Evolutionary conservation across 768 basidiomycete genomes (phyloP).

Genomic region (Mycena metata): DNA sequence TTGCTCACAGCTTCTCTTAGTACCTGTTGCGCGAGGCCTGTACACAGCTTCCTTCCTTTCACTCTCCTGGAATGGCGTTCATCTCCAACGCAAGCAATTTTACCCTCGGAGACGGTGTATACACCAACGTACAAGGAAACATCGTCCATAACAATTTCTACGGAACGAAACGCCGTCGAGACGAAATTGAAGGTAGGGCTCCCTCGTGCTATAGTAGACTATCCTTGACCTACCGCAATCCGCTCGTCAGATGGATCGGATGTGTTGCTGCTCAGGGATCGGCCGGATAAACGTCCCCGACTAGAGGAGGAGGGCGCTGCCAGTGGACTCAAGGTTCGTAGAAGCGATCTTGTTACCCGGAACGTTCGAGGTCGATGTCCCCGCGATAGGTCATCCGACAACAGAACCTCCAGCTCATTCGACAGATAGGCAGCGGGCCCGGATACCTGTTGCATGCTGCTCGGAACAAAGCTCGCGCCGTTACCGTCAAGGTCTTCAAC

Average conservation of each 20-base stretch:
- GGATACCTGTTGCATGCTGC: constrained; percentile 15
- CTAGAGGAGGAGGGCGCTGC: not conserved
- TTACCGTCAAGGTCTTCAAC: constrained; percentile 23
- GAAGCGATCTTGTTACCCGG: not conserved
- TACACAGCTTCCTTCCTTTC: too few relatives aligned
- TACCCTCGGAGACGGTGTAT: constrained; percentile 15
- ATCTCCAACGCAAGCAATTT: constrained; percentile 16
- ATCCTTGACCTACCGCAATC: not conserved
- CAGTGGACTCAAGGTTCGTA: not conserved
- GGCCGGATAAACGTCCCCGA: not conserved
- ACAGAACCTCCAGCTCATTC: constrained; percentile 9
- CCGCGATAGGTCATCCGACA: not conserved
- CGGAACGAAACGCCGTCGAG: constrained; percentile 2
- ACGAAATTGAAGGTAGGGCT: not conserved
- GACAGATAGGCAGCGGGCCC: constrained; percentile 14
- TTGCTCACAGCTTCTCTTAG: too few relatives aligned
- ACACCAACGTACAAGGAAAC: constrained; percentile 13
- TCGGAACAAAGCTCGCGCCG: not conserved
- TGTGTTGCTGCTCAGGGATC: not conserved
- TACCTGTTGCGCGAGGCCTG: too few relatives aligned
- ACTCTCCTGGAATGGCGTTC: constrained; percentile 6
- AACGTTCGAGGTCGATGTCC: not conserved
- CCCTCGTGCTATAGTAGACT: not conserved
- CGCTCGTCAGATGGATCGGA: not conserved
- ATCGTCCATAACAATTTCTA: not conserved